Percentiles rank a stretch among this genome's conserved stretches.
Conservation (phyloP, 768 basidiomycete genomes). For the Kwoniella heveanensis region DNA sequence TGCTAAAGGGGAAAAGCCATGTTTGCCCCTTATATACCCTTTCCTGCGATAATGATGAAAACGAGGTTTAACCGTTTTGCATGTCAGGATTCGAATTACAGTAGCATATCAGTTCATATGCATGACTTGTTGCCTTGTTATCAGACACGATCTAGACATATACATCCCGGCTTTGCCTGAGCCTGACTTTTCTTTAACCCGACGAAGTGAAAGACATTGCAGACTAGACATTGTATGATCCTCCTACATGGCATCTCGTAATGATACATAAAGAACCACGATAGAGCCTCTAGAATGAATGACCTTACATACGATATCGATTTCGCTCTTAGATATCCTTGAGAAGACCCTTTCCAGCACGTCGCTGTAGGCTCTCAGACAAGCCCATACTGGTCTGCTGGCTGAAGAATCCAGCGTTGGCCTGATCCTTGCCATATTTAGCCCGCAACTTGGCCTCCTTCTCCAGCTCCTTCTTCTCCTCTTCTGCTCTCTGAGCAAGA, state of each 20-base stretch:
- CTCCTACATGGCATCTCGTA: neutral
- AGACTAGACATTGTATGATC: too few relatives aligned
- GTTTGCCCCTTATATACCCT: neutral
- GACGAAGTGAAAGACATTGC: too few relatives aligned
- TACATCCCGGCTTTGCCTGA: too few relatives aligned
- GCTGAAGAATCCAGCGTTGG: constrained; percentile 77
- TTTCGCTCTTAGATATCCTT: constrained; percentile 40
- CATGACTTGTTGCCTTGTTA: too few relatives aligned
- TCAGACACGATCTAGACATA: too few relatives aligned
- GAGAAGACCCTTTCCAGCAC: constrained; percentile 54
- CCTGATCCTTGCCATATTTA: constrained; percentile 65
- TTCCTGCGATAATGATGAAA: neutral
- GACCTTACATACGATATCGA: neutral
- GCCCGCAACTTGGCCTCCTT: constrained; percentile 69
- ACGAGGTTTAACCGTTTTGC: too few relatives aligned
- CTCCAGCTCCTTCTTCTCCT: constrained; percentile 76
- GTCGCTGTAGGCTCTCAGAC: constrained; percentile 49
- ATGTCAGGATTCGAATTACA: too few relatives aligned
- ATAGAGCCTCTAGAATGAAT: neutral
- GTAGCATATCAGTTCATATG: too few relatives aligned
- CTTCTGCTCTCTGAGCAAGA: constrained; percentile 68
- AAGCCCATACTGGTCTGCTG: constrained; percentile 63
- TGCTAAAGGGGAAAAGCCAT: neutral
- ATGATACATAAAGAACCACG: neutral
- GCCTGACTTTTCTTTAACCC: too few relatives aligned